Base-by-base conservation (phyloP, 163 green algal genomes). In the Prototheca wickerhamii region DNA sequence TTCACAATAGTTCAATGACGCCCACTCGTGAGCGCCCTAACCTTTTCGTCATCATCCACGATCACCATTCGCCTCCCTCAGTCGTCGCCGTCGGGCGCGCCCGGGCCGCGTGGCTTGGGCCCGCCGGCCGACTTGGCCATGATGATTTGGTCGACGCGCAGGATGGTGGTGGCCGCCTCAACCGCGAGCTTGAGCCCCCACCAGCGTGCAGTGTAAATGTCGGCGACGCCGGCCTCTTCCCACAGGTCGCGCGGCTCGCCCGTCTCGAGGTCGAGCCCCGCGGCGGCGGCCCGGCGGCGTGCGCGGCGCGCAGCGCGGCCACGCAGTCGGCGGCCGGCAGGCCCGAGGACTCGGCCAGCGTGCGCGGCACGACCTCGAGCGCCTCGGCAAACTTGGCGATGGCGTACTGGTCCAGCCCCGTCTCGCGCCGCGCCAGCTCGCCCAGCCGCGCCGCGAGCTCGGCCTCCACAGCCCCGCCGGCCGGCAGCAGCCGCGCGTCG, bases 141-240 rank as follows among this genome's bases (percentile, higher is more conserved):
- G 83, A 98, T 97, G 70, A 99, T 97, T 76, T 98, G 92, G 71
- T 99, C 93, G 28, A 99, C 92, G 21, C 87, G 82, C 51, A 98
- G 82, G 28, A 99, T 84, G 4, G 93, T 98, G 28, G 71, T 70
- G 6, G 89, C 93, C 18, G 92, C 93, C 50, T 99, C 93, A 4
- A 84, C 80, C 4, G 92, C 85, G 44, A 98, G 82, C 77, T 89
- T 90, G 35, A 99, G 74, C 4, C 87, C 92, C 92, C 92, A 98
- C 73, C 74, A 87, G 32, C 68, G 70, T 29, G 73, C 72, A 51
- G 30, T 44, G 35, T 64, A 75, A 23, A 83, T 58, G 58, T 78
- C 64, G n/a, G 32, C 50, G 20, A 71, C 31, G 3, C 44, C 58
- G 4, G 58, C 40, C 6, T 28, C 43, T 15, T 8, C 60, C 0